Base-by-base conservation (phyloP, 208 protist genomes). In the Strigomonas galati region DNA sequence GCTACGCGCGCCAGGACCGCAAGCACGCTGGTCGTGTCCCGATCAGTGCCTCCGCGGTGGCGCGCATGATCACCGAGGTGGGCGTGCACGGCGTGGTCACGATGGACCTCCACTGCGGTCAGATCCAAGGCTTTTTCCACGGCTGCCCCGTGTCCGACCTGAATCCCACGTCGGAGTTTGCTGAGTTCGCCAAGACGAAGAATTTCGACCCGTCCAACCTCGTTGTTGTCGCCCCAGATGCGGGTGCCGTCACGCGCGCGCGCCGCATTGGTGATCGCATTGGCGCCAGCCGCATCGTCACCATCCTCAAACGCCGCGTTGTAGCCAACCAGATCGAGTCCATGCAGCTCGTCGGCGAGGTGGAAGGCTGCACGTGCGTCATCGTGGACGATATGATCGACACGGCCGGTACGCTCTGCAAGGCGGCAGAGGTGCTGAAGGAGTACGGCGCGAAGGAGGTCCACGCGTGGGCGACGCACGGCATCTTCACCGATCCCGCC, bases 381-480 rank as follows among this genome's bases (percentile, higher is more conserved):
- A 97, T 99, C 63, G 88, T 98, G n/a, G 98, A 99, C 62, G 98
- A 99, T 80, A 99, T 99, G 91, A 97, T 97, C 75, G 98, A 99
- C 78, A 99, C 98, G 10, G 95, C 82, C 28, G 95, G 96, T 53
- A 98, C 97, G 24, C 82, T 99, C 43, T 93, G 79, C 63, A 97
- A 95, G 53, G 95, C 96, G n/a, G 97, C 95, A 23, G 90, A 98
- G 68, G 82, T 96, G 65, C 77, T 99, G 37, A 97, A 87, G 74
- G 81, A 95, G 21, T 82, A 97, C 68, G 98, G 98, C 56, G 98
- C 98, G 6, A 89, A 75, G 46, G 81, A 91, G 58, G 92, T 99
- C 12, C 95, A 97, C 70, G 96, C 94, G 23, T 93, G 85, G 60
- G 93, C 93, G 6, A 96, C 91, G 30, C 98, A 99, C 77, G 94